Evolutionary conservation across 2,329 filamentous ascomycete genomes (phyloP), one percentile per base, ranked within the genome.

Genomic region (Sarocladium oryzae): DNA sequence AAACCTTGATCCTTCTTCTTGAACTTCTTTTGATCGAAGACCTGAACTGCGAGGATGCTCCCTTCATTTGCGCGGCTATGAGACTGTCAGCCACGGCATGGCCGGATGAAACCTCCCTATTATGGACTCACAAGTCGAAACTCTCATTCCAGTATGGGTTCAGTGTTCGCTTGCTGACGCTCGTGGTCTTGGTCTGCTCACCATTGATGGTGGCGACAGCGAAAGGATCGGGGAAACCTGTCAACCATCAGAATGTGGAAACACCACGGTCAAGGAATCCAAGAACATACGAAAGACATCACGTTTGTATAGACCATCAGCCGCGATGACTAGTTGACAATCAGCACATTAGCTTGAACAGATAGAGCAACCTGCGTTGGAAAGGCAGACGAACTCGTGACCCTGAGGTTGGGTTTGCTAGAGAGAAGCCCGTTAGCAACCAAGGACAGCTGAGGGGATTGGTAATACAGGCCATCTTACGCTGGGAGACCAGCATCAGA

Each of bases 1-100:
- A 99, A 99, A 8, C 93, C 93, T 68, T 99, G 93, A 61, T 99
- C 93, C 89, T 97, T 99, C 82, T 99, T 99, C 79, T 99, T 99
- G 75, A 99, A 99, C 74, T 99, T 99, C 77, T 96, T 96, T 72
- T 99, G 93, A 70, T 99, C 93, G 66, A 99, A 99, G 51, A 99
- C 96, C 67, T 99, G 93, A 43, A 99, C 91, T 7, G 93, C 93
- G 45, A 99, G 78, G 63, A 99, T 96, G 68, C 91, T 95, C 63
- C 96, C 92, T 67, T 99, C 93, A 55, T 86, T 93, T 54, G 89
- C 92, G 66, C 81, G 82, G 76, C 93, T 97, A 66, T 4, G 53
- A 61, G 4, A n/a, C 11, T 7, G 52, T 52, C 40, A 49, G 52
- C 54, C 23, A 33, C 16, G 23, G 6, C 11, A 53, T 48, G 49